Percentiles rank a stretch among this genome's conserved stretches.
phyloP scores from a whole-genome alignment of 1,284 basidiomycete genomes.

The Ustilago hordei region DNA sequence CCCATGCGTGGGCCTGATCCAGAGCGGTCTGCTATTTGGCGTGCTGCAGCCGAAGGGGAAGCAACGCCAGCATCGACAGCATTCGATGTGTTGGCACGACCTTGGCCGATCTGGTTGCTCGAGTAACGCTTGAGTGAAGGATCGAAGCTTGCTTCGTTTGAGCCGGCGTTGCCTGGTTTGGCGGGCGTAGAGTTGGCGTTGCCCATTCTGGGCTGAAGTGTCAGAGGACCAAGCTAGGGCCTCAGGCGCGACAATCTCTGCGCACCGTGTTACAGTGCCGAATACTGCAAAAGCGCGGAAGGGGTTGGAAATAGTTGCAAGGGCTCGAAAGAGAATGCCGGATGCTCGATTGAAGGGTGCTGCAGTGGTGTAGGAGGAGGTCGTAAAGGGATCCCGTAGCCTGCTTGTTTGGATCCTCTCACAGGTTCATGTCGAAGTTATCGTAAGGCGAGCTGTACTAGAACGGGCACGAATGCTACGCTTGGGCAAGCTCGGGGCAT shows the following conservation, averaged over 20 bases:
- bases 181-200: slow-evolving; percentile 42
- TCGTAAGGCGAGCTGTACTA: background rate
- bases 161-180: slow-evolving; percentile 19
- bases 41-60: slow-evolving; percentile 9
- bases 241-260: no score
- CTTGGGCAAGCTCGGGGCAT: background rate
- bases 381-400: background rate
- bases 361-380: background rate
- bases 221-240: background rate
- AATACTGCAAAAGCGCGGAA: background rate
- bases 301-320: background rate
- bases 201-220: slow-evolving; percentile 21
- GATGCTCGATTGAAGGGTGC: background rate
- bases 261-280: no score
- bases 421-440: slow-evolving; percentile 20
- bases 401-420: background rate
- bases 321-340: background rate
- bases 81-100: slow-evolving; percentile 1
- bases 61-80: background rate
- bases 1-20: slow-evolving; percentile 16
- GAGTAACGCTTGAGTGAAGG: slow-evolving; percentile 29
- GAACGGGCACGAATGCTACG: background rate
- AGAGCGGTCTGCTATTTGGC: slow-evolving; percentile 15
- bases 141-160: slow-evolving; percentile 14
- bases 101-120: slow-evolving; percentile 21